Percentiles rank a stretch among this genome's conserved stretches.
Evolutionary conservation across 257 asterid genomes (phyloP).

Genomic region (Nicotiana attenuata): DNA sequence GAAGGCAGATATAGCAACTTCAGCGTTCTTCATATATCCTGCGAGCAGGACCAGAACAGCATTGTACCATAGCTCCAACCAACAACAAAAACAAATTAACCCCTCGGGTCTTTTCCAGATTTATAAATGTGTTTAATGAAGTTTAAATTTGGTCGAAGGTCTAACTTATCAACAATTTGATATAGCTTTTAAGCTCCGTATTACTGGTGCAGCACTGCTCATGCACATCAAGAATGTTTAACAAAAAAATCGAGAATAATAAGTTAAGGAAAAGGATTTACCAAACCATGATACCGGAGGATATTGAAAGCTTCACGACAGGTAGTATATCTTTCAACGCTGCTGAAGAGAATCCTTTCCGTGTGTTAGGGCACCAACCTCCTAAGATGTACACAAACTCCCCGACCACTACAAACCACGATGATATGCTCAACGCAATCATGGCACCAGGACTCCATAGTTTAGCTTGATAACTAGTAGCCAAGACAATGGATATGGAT

Average conservation of each 20-base stretch:
- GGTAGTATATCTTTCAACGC: constrained; percentile 71
- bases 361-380: constrained; percentile 78
- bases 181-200: too few relatives aligned
- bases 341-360: constrained; percentile 68
- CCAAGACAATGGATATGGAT: constrained; percentile 76
- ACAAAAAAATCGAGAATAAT: too few relatives aligned
- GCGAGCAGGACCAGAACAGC: constrained; percentile 76
- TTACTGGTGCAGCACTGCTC: too few relatives aligned
- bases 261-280: constrained; percentile 19
- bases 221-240: too few relatives aligned
- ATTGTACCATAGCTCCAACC: constrained; percentile 76
- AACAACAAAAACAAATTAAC: background rate
- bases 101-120: background rate
- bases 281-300: constrained; percentile 91
- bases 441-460: constrained; percentile 74
- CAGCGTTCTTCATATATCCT: constrained; percentile 84
- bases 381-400: constrained; percentile 68
- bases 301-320: constrained; percentile 71
- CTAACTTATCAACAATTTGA: too few relatives aligned
- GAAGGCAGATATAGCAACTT: constrained; percentile 80
- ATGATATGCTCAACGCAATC: constrained; percentile 60
- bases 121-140: background rate
- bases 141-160: background rate
- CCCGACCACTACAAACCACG: constrained; percentile 56
- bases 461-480: constrained; percentile 41